Evolutionary conservation across 257 asterid species (phyloP), one percentile per base, ranked within the genome.

Genomic region (Ajuga chamaepitys): DNA sequence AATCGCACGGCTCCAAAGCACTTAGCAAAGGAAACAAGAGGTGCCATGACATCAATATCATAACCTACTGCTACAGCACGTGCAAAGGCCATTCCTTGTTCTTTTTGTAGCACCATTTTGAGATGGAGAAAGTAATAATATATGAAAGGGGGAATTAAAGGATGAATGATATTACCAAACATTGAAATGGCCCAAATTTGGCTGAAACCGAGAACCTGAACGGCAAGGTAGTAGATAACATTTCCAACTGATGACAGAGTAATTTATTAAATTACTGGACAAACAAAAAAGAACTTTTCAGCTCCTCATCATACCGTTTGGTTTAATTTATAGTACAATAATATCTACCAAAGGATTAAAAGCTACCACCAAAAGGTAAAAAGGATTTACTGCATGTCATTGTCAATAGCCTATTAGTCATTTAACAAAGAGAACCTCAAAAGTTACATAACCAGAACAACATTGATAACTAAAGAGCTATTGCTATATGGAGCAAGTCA

Each of bases 1-100:
- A 94, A 78, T 25, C 99, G 97, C 40, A 59, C 17, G 51, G 99
- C 99, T 70, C 97, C 97, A 75, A 93, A 89, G 78, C 90, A 83
- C 66, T 86, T 85, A 22, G 97, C 85, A 79, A 93, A 93, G 66
- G 95, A 86, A 47, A 88, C 73, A 44, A 93, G 91, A 38, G 80
- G 81, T 9, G 73, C 60, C 80, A 93, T 78, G 72, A 77, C 72
- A 66, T 88, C 96, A 68, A 93, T 77, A 62, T 83, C 88, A 80
- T 87, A 93, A 72, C 99, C 94, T 74, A 95, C 96, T 72, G 97
- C 99, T 47, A 83, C 91, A 61, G 99, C 96, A 76, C 96, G 95
- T 58, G 97, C 97, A 79, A 93, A 93, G 55, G 99, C 96, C 99
- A 93, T 93, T 54, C 95, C 96, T 77, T 89, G 99, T 77, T 93